Evolutionary conservation across 148 eudicot species (phyloP), one percentile per base, ranked within the genome.

Genomic region (Bassia scoparia): DNA sequence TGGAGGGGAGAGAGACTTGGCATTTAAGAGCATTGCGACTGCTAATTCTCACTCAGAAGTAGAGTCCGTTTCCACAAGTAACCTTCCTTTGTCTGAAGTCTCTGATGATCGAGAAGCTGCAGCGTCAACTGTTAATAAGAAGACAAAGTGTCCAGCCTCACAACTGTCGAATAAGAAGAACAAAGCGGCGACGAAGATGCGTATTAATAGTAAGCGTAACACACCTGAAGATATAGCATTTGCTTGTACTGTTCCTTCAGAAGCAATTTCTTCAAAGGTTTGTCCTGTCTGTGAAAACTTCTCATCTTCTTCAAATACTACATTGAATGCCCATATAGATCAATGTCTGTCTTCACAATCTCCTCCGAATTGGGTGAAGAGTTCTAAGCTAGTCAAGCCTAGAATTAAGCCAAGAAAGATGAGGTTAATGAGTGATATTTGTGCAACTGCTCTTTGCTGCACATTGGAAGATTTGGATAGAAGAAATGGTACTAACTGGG

Each of bases 261-360:
- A 86, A 76, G 60, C 82, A 61, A 86, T 86, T 86, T 77, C 89
- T 60, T 85, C 90, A 18, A 89, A 94, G 71, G 78, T 88, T 52
- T 93, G 98, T 74, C 98, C 98, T 34, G 94, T 93, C 63, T 93
- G 98, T 84, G 88, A 87, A 78, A 87, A 37, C 17, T 93, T 90
- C 62, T 81, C 97, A 30, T 93, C 97, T 31, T 79, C 95, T 61
- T 93, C 98, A 10, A 93, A 93, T 80, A 93, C 98, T 27, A 94
- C 92, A n/a, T 87, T 94, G 82, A 94, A 94, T 84, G 97, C 97
- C 63, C 98, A 94, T 74, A 94, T 94, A 56, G 98, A 94, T 86
- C 97, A 91, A 74, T 94, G 98, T 75, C 93, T 94, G 73, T 86
- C 96, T 75, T 81, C 82, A 49, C 88, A 88, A 66, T 76, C 97